Conservation (phyloP, 805 yeast genomes). For the Kluyveromyces wickerhamii region DNA sequence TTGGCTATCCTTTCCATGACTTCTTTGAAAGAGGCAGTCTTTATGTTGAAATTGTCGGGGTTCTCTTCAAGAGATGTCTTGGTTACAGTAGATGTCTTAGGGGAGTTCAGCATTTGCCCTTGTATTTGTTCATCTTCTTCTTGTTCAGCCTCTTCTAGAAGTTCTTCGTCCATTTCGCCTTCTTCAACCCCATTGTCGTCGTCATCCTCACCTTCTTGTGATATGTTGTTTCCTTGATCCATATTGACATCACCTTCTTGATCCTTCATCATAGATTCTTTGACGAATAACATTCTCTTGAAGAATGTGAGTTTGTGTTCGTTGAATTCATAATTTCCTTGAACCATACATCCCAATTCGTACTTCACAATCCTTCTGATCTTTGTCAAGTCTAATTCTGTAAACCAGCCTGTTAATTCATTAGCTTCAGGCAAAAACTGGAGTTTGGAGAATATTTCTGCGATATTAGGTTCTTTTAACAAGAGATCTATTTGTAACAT, state of each 20-base stretch:
- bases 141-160: slow-evolving; percentile 26
- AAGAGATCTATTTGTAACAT: slow-evolving; percentile 77
- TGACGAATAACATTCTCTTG: slow-evolving; percentile 38
- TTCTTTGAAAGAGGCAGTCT: slow-evolving; percentile 25
- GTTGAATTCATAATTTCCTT: slow-evolving; percentile 41
- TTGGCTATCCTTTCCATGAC: slow-evolving; percentile 22
- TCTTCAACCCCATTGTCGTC: slow-evolving; percentile 27
- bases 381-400: slow-evolving; percentile 50
- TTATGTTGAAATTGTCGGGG: slow-evolving; percentile 18
- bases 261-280: slow-evolving; percentile 29
- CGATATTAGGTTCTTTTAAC: slow-evolving; percentile 52
- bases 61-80: slow-evolving; percentile 8
- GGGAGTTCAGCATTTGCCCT: slow-evolving; percentile 12
- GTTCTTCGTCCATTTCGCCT: slow-evolving; percentile 28
- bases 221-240: slow-evolving; percentile 13
- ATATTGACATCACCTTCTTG: slow-evolving; percentile 24
- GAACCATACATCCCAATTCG: slow-evolving; percentile 54
- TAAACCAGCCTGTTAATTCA: slow-evolving; percentile 63
- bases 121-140: slow-evolving; percentile 19
- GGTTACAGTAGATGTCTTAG: neutral
- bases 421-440: slow-evolving; percentile 43
- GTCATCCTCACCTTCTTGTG: slow-evolving; percentile 19
- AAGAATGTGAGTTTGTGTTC: slow-evolving; percentile 30
- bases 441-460: slow-evolving; percentile 35
- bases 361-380: slow-evolving; percentile 64